Evolutionary conservation across 106 monocot species (phyloP), one percentile per base, ranked within the genome.

Genomic region (Dendrobium catenatum): DNA sequence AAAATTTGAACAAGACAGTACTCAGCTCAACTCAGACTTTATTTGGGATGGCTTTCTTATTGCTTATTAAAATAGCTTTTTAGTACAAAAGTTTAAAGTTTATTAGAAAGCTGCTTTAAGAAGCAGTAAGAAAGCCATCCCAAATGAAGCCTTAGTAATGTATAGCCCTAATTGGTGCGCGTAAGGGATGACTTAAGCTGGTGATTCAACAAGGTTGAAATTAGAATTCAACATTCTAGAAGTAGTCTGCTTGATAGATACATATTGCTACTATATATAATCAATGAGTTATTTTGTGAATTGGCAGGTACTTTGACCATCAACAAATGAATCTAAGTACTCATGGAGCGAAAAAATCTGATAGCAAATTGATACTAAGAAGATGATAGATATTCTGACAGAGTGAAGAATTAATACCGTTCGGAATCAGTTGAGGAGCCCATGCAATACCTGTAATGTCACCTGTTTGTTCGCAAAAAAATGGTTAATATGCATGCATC

Each of bases 361-460:
- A 73, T 41, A 73, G 13, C 40, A 76, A 24, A 47, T 26, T 26
- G 11, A 76, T 26, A 48, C 40, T 19, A 49, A 76, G 7, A 31
- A 48, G n/a, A 76, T 1, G 13, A 40, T 26, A 4, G 2, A 47
- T 24, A 0, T 76, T 47, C 18, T 18, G 9, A 47, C 49, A 74
- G 49, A 19, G 79, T 19, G 2, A 40, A 59, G 33, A 68, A 72
- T 59, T 31, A 68, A 83, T 90, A 95, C 95, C 93, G 27, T 82
- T 83, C 72, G 81, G 88, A 85, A 95, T 85, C 44, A 55, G 82
- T 24, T 76, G 87, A 81, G 95, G 93, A 72, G 90, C 79, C 95
- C 95, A 95, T 78, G 91, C 88, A 89, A 95, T 88, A 16, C 89
- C 90, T 59, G 86, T 87, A 46, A 93, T 95, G 54, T 89, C 90